phyloP scores from a whole-genome alignment of 441 rosid species.

The Eutrema salsugineum region DNA sequence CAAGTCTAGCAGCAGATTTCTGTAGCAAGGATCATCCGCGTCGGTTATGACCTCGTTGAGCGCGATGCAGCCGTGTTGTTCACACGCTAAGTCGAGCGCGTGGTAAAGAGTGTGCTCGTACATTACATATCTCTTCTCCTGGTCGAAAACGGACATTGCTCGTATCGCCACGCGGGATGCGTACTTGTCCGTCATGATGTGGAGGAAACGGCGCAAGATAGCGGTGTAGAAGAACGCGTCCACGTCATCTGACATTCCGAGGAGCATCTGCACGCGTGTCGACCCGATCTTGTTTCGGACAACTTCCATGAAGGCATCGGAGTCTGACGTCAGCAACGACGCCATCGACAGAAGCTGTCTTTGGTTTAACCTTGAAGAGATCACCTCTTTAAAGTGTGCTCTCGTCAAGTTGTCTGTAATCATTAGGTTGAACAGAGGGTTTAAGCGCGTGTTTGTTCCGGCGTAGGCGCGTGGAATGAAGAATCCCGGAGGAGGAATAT shows the following conservation, averaged over 20 bases:
- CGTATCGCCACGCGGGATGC: slow-evolving; percentile 1
- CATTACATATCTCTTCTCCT: neutral
- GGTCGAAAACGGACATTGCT: slow-evolving; percentile 3
- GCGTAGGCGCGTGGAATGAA: too few species aligned
- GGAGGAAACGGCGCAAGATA: slow-evolving; percentile 2
- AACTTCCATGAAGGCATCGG: neutral
- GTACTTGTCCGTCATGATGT: slow-evolving; percentile 1
- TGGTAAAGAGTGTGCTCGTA: neutral
- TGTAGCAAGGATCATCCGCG: slow-evolving; percentile 2
- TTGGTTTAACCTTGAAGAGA: neutral
- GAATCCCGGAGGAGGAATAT: too few species aligned
- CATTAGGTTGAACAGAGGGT: too few species aligned
- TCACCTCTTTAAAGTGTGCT: neutral
- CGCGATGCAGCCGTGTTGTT: slow-evolving; percentile 8
- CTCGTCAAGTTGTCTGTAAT: too few species aligned
- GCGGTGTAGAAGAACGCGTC: neutral
- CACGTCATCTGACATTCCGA: neutral
- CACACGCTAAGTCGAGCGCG: slow-evolving; percentile 15
- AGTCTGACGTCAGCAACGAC: neutral
- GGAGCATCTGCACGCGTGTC: neutral
- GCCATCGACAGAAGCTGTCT: neutral
- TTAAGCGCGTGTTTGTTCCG: too few species aligned
- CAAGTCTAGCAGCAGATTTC: neutral
- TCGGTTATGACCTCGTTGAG: slow-evolving; percentile 12
- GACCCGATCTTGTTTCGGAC: slow-evolving; percentile 2